Base-by-base conservation (phyloP, 1,139 yeast species). In the Scheffersomyces quercinus region DNA sequence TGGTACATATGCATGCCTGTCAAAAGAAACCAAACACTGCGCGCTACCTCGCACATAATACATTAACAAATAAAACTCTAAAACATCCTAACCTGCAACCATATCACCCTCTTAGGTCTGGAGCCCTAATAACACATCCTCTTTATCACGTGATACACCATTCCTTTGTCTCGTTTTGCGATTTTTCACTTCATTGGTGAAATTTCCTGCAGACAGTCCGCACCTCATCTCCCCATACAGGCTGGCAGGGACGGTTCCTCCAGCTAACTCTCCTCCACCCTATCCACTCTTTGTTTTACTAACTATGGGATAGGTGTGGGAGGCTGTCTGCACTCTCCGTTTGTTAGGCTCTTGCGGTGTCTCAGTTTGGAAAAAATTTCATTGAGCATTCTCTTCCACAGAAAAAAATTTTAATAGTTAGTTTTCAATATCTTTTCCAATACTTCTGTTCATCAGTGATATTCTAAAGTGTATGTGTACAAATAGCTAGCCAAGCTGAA, bases 381-480 rank as follows among this genome's bases (percentile, higher is more conserved):
- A 31, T 31, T 13, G 35, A 31, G 35, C 35, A 14, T 20, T 20
- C 26, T 12, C 35, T 31, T 14, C 35, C 35, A 31, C 20, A 31
- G 20, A 31, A 31, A 31, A 31, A 31, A 31, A 14, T 31, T 31
- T 31, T 14, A 31, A 31, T 20, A 31, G 35, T 31, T 31, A 15
- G 12, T 31, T 31, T 14, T 31, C n/a, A 20, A 20, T 20, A 20
- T 20, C 35, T 14, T 20, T 31, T 31, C 35, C 20, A 14, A 31
- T 31, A 31, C 35, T 31, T 31, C 20, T 31, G 35, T 31, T 31
- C 35, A 31, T 48, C 51, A 51, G 54, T 51, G 55, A 51, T 51
- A 51, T 49, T 51, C 52, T 45, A 50, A 43, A 51, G 55, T 50
- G 55, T 51, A 51, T 48, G 55, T 51, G 35, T 31, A 14, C 26